A percentile compares a stretch with the other conserved stretches of the same genome.
phyloP scores from a whole-genome alignment of 78 protist genomes.

The Dictyostelium citrinum region DNA sequence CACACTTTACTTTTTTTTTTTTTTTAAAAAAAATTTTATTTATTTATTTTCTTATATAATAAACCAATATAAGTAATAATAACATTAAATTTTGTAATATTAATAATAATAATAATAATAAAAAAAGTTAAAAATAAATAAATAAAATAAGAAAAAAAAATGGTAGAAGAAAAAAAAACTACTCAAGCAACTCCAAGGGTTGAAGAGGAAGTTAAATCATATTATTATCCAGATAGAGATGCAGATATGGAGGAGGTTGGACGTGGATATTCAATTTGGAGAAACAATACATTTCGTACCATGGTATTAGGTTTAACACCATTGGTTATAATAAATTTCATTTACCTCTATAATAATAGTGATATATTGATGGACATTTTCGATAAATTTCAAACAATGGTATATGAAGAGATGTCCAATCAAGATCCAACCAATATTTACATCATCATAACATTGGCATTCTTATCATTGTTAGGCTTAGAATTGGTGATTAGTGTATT shows the following conservation, averaged over 20 bases:
- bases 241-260: constrained; percentile 54
- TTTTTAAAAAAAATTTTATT: no score
- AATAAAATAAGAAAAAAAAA: not conserved
- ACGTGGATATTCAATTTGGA: constrained; percentile 51
- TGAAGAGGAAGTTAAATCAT: constrained; percentile 37
- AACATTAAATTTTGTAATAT: not conserved
- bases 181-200: not conserved
- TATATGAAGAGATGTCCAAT: not conserved
- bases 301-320: constrained; percentile 16
- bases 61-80: no score
- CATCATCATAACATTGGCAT: not conserved
- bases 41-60: not conserved
- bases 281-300: constrained; percentile 24
- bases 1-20: not conserved
- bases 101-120: not conserved
- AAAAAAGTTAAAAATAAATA: no score
- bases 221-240: constrained; percentile 76
- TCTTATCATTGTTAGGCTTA: not conserved
- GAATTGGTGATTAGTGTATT: constrained; percentile 41
- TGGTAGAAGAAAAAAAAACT: not conserved
- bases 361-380: constrained; percentile 21
- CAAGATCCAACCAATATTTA: constrained; percentile 20
- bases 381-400: constrained; percentile 6
- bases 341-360: constrained; percentile 4
- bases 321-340: constrained; percentile 4